Conservation (phyloP, 2,329 filamentous ascomycete genomes). For the Metarhizium anisopliae region DNA sequence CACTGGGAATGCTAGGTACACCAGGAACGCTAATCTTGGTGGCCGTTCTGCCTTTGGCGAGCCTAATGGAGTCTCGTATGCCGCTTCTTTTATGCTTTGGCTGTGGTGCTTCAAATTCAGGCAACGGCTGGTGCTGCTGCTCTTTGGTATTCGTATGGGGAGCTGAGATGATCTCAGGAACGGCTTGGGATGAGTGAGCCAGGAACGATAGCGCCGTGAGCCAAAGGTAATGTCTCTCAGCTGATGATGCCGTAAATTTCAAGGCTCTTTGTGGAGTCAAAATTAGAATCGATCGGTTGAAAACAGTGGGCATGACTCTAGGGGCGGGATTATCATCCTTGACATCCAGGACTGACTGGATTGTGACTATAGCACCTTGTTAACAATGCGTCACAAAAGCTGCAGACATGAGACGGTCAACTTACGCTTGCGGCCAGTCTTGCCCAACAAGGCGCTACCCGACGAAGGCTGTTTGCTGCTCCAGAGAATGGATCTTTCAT, state of each 20-base stretch:
- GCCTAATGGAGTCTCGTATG: conserved; percentile 81
- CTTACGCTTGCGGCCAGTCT: conserved; percentile 90
- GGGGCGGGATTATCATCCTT: conserved; percentile 86
- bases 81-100: conserved; percentile 40
- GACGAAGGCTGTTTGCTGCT: conserved; percentile 93
- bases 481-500: conserved; percentile 94
- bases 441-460: conserved; percentile 82
- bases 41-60: conserved; percentile 63
- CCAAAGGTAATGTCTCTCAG: conserved; percentile 91
- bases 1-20: conserved; percentile 32
- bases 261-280: conserved; percentile 86
- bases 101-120: conserved; percentile 42
- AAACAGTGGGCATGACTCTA: conserved; percentile 56
- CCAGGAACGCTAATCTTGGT: conserved; percentile 46
- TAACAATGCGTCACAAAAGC: conserved; percentile 12
- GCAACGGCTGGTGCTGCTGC: conserved; percentile 20
- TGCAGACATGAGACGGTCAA: conserved; percentile 15
- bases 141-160: conserved; percentile 33
- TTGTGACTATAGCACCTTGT: conserved; percentile 56
- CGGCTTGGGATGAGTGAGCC: conserved; percentile 74
- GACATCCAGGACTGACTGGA: conserved; percentile 94
- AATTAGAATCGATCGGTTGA: conserved; percentile 91
- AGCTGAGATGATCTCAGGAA: conserved; percentile 60
- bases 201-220: conserved; percentile 90
- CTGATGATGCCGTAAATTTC: conserved; percentile 80